These are phyloP conservation scores for Trichoderma parareesei DNA, from an alignment of 495 filamentous ascomycete genomes.

Conservation along the genomic window DNA sequence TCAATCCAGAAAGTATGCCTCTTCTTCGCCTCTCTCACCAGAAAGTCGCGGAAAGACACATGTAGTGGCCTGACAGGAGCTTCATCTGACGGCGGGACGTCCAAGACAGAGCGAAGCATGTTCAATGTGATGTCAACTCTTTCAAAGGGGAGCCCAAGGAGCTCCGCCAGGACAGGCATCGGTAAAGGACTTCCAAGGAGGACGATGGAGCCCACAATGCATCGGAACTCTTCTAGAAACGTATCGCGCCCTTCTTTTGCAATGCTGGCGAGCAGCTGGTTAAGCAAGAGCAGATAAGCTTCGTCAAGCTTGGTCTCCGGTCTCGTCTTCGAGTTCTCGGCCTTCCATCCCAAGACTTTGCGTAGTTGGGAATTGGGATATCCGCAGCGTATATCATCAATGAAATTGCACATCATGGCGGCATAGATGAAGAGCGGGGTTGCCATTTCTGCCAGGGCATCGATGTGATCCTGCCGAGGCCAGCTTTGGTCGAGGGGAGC, in stretches of 20 bases:
- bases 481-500: constrained; percentile 22
- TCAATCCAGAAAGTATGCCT: constrained; percentile 23
- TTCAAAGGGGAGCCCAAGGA: constrained; percentile 15
- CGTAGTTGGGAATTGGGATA: constrained; percentile 16
- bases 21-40: constrained; percentile 16
- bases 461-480: constrained; percentile 29
- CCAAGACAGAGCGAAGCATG: constrained; percentile 23
- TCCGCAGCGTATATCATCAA: constrained; percentile 16
- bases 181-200: constrained; percentile 18
- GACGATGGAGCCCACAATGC: constrained; percentile 27
- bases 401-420: constrained; percentile 34
- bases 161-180: constrained; percentile 12
- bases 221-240: background rate
- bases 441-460: constrained; percentile 29
- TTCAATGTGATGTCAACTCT: constrained; percentile 18
- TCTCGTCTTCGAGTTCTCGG: constrained; percentile 18
- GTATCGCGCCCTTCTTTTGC: constrained; percentile 12
- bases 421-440: constrained; percentile 38
- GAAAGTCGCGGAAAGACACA: constrained; percentile 26
- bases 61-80: constrained; percentile 20
- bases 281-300: constrained; percentile 28
- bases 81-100: constrained; percentile 16
- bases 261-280: constrained; percentile 18
- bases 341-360: constrained; percentile 22
- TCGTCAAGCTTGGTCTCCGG: constrained; percentile 22